These are phyloP conservation scores for Chamaecyparis obtusa DNA, from an alignment of 75 land plant genomes.

Conservation along the genomic window DNA sequence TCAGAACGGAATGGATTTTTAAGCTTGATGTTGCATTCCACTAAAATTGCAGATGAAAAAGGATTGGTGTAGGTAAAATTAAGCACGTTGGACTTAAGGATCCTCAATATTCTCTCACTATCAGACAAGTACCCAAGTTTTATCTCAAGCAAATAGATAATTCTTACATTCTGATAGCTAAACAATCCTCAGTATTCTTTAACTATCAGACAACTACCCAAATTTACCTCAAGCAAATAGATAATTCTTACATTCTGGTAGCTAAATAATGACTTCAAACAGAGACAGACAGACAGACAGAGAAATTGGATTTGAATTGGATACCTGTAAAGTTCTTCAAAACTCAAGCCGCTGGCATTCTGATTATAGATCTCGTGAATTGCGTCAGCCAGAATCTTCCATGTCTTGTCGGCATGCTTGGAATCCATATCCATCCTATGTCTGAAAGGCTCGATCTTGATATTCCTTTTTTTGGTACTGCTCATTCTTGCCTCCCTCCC, in stretches of 20 bases:
- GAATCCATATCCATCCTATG: slow-evolving; percentile 94
- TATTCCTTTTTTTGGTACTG: background rate
- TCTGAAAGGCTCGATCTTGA: slow-evolving; percentile 47
- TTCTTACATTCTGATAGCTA: background rate
- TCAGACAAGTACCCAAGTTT: background rate
- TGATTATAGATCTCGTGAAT: slow-evolving; percentile 97
- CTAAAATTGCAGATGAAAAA: background rate
- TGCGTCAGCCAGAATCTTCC: slow-evolving; percentile 93
- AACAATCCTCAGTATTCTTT: too few relatives aligned
- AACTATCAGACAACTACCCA: background rate
- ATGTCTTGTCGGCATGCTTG: slow-evolving; percentile 91
- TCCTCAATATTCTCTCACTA: background rate
- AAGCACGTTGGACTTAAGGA: background rate
- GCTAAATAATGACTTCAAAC: background rate
- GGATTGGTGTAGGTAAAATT: background rate
- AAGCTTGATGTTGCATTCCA: background rate
- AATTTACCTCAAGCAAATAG: background rate
- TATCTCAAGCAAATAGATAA: background rate
- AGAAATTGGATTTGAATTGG: background rate
- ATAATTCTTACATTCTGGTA: background rate
- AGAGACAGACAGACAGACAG: background rate
- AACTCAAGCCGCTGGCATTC: slow-evolving; percentile 94
- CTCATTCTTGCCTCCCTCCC: background rate
- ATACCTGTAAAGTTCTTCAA: slow-evolving; percentile 96
- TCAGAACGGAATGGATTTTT: background rate